Evolutionary conservation across 1,139 yeast species (phyloP).

Genomic region (Geotrichum reessii): DNA sequence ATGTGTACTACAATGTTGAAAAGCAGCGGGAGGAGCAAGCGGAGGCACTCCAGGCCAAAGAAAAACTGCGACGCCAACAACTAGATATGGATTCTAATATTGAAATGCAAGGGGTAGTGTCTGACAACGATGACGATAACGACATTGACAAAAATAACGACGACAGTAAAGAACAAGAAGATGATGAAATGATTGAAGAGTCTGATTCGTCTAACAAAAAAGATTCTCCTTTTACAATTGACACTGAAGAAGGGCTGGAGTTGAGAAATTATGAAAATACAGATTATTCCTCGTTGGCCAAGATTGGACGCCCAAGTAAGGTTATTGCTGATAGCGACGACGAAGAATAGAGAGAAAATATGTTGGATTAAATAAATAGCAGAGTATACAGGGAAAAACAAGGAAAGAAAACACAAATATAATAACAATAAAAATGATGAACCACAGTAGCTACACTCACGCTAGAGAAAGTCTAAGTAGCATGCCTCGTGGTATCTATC

Average conservation of each 20-base stretch:
- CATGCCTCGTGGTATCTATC: constrained; percentile 30
- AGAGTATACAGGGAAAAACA: constrained; percentile 9
- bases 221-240: neutral
- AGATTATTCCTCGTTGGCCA: neutral
- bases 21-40: neutral
- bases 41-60: neutral
- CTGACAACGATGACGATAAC: constrained; percentile 17
- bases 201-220: neutral
- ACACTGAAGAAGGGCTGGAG: neutral
- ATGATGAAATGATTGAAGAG: neutral
- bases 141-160: neutral
- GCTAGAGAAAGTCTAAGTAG: constrained; percentile 18
- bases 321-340: constrained; percentile 18
- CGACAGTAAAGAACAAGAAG: constrained; percentile 14
- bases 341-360: constrained; percentile 1
- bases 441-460: neutral
- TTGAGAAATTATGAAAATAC: neutral
- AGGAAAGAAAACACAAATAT: neutral
- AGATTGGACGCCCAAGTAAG: neutral
- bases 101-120: constrained; percentile 28
- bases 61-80: neutral
- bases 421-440: neutral
- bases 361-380: constrained; percentile 1
- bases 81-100: neutral
- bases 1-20: neutral